Percentiles rank a stretch among this genome's conserved stretches.
Conservation (phyloP, 768 basidiomycete species). For the Termitomyces sp. region DNA sequence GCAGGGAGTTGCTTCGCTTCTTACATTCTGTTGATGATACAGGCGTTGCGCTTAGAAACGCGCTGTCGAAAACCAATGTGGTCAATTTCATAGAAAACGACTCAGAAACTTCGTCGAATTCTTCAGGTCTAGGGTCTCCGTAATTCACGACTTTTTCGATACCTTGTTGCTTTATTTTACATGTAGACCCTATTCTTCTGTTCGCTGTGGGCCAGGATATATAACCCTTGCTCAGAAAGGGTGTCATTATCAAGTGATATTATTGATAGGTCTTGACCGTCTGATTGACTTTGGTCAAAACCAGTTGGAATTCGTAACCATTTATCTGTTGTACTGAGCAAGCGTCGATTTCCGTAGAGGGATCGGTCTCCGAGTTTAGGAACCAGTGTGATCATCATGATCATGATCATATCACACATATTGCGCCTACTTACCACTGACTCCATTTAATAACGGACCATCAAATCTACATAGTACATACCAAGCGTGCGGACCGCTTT, state of each 20-base stretch:
- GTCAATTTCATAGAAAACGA: slow-evolving; percentile 15
- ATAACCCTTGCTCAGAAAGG: background rate
- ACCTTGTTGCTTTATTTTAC: background rate
- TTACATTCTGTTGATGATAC: slow-evolving; percentile 89
- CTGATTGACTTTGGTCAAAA: no score
- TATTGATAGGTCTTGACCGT: background rate
- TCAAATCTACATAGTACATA: background rate
- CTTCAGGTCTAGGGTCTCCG: background rate
- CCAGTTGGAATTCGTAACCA: background rate
- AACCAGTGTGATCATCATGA: no score
- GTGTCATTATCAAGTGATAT: no score
- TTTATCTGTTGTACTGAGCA: no score
- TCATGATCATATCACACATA: no score
- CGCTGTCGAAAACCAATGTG: slow-evolving; percentile 35
- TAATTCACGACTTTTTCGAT: background rate
- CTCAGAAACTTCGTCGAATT: slow-evolving; percentile 5
- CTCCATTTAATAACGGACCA: no score
- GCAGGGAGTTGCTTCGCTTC: slow-evolving; percentile 89
- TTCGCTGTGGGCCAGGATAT: background rate
- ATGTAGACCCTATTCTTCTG: background rate
- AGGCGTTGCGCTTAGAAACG: slow-evolving; percentile 64
- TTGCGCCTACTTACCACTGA: no score
- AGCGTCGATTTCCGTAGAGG: no score
- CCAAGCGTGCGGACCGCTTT: background rate
- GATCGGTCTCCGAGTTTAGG: no score